These are phyloP conservation scores for Toxoplasma gondii DNA, from an alignment of 169 alveolate species.

Conservation along the genomic window DNA sequence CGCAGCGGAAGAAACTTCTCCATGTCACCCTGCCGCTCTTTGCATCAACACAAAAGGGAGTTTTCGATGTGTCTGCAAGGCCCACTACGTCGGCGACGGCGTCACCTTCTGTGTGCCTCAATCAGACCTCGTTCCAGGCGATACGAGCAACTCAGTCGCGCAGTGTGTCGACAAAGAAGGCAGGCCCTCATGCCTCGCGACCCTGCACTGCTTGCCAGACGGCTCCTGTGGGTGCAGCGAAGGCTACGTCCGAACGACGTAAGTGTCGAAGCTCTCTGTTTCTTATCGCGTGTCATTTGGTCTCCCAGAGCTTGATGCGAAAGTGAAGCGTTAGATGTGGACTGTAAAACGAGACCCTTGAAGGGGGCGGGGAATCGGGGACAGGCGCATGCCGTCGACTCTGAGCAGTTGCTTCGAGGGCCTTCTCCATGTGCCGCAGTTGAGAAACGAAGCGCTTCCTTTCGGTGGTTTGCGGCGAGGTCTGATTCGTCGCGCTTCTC, in stretches of 20 bases:
- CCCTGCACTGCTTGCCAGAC: constrained; percentile 64
- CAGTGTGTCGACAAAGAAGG: constrained; percentile 43
- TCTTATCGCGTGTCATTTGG: no score
- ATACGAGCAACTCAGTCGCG: neutral
- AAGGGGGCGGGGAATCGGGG: no score
- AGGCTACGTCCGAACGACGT: constrained; percentile 50
- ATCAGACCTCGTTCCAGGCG: neutral
- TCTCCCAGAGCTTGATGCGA: no score
- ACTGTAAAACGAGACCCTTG: no score
- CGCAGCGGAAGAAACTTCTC: constrained; percentile 34
- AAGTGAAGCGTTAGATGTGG: no score
- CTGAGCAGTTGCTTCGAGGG: no score
- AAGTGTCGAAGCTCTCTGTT: neutral
- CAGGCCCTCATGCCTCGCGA: constrained; percentile 45
- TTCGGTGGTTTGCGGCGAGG: no score
- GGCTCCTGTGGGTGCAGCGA: constrained; percentile 68
- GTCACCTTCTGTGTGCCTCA: constrained; percentile 8
- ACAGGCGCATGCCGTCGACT: no score
- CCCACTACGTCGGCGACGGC: constrained; percentile 5
- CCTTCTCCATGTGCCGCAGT: no score
- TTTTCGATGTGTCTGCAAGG: constrained; percentile 73
- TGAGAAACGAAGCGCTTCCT: no score
- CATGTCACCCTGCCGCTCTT: constrained; percentile 73
- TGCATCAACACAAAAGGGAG: constrained; percentile 76
- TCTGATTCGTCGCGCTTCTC: no score